These are phyloP conservation scores for Primulina tabacum DNA, from an alignment of 257 asterid genomes.

Conservation along the genomic window DNA sequence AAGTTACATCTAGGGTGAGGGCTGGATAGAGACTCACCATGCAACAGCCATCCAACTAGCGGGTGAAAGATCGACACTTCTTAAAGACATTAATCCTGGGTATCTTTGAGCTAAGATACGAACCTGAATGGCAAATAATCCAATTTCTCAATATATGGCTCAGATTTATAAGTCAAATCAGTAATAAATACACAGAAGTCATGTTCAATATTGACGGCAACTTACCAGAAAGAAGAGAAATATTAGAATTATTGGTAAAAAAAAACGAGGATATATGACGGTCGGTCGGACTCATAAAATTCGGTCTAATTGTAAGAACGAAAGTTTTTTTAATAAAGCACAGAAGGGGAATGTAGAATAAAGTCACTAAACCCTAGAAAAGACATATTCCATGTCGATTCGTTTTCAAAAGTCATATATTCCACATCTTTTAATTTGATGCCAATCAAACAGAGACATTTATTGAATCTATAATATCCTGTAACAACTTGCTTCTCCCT, in stretches of 20 bases:
- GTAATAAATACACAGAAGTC: constrained; percentile 19
- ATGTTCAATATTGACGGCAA: constrained; percentile 3
- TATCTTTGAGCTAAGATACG: constrained; percentile 43
- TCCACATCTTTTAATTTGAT: constrained; percentile 20
- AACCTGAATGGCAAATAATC: constrained; percentile 37
- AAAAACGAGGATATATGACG: neutral
- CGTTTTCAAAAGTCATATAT: too few relatives aligned
- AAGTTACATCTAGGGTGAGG: neutral
- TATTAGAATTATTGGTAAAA: neutral
- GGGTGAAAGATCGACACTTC: constrained; percentile 78
- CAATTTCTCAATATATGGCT: constrained; percentile 11
- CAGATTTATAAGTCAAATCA: constrained; percentile 14
- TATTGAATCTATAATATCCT: constrained; percentile 27
- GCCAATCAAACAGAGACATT: constrained; percentile 20
- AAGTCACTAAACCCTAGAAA: constrained; percentile 23
- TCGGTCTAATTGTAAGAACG: neutral
- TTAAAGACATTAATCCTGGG: constrained; percentile 62
- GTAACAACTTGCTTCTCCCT: constrained; percentile 22
- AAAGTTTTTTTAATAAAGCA: constrained; percentile 8
- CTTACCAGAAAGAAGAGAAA: constrained; percentile 8
- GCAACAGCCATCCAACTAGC: constrained; percentile 94
- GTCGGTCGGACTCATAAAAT: neutral
- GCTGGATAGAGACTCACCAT: constrained; percentile 46
- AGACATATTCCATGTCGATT: constrained; percentile 29
- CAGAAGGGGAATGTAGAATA: constrained; percentile 26